phyloP scores from a whole-genome alignment of 2,329 filamentous ascomycete genomes.

The Cladosporium oxysporum region DNA sequence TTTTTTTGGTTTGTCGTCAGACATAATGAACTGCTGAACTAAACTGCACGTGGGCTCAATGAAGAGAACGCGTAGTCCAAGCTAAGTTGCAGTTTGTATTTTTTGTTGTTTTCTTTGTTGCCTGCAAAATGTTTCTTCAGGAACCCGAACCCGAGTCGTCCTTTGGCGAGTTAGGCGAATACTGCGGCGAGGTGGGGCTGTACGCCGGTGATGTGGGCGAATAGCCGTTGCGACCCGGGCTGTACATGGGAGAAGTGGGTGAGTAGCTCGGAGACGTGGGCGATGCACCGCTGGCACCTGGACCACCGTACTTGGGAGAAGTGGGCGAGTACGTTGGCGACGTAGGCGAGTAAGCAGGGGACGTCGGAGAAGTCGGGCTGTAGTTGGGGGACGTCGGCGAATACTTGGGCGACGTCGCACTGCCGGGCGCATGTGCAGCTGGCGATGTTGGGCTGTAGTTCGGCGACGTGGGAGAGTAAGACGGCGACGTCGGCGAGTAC shows the following conservation, averaged over 20 bases:
- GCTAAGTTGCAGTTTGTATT: not conserved
- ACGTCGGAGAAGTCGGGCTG: slow-evolving; percentile 59
- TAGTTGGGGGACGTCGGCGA: slow-evolving; percentile 52
- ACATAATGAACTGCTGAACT: not conserved
- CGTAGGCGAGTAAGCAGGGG: slow-evolving; percentile 62
- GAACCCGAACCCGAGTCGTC: slow-evolving; percentile 25
- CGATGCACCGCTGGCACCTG: slow-evolving; percentile 49
- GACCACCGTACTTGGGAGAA: slow-evolving; percentile 44
- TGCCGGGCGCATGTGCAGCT: slow-evolving; percentile 27
- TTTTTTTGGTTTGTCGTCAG: slow-evolving; percentile 15
- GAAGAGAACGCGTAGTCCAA: slow-evolving; percentile 35
- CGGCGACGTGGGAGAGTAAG: slow-evolving; percentile 67
- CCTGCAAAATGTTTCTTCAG: slow-evolving; percentile 1
- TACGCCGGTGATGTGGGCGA: slow-evolving; percentile 34
- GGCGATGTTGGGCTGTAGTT: slow-evolving; percentile 49
- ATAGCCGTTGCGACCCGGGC: slow-evolving; percentile 44
- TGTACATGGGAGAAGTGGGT: slow-evolving; percentile 60
- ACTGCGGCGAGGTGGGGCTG: slow-evolving; percentile 32
- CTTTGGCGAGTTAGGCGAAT: slow-evolving; percentile 38
- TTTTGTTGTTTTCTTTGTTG: slow-evolving; percentile 19
- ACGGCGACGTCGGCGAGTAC: slow-evolving; percentile 59
- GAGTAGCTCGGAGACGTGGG: slow-evolving; percentile 50
- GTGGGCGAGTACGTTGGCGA: slow-evolving; percentile 58
- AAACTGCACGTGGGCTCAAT: slow-evolving; percentile 35
- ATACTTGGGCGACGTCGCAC: slow-evolving; percentile 54